A percentile compares a stretch with the other conserved stretches of the same genome.
Conservation (phyloP, 2,329 filamentous ascomycete genomes). For the Fusarium irregulare region DNA sequence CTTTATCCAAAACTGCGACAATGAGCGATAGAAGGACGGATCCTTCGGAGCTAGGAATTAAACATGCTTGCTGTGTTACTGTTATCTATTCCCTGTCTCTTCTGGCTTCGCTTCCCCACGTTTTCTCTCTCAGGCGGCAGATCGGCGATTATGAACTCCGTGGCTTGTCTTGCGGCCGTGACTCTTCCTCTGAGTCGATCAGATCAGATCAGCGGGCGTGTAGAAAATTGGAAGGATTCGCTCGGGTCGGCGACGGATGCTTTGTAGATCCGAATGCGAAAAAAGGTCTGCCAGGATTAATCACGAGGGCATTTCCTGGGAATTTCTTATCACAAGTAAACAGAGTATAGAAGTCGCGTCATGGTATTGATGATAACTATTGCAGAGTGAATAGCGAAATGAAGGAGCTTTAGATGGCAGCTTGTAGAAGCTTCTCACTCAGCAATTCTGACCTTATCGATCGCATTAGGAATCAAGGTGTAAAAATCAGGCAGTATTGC, state of each 20-base stretch:
- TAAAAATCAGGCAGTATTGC: slow-evolving; percentile 17
- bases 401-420: slow-evolving; percentile 3
- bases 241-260: slow-evolving; percentile 28
- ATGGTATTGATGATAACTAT: not conserved
- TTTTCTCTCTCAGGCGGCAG: slow-evolving; percentile 21
- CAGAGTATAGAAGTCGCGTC: not conserved
- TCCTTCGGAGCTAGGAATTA: slow-evolving; percentile 35
- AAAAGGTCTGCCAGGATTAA: slow-evolving; percentile 26
- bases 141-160: slow-evolving; percentile 35
- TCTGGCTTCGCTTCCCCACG: slow-evolving; percentile 25
- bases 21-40: slow-evolving; percentile 4
- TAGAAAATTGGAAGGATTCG: slow-evolving; percentile 7
- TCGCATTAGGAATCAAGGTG: slow-evolving; percentile 40
- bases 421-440: slow-evolving; percentile 34
- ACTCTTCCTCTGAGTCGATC: slow-evolving; percentile 12
- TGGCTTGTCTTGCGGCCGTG: not conserved
- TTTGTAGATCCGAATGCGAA: slow-evolving; percentile 38
- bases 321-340: not conserved
- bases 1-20: slow-evolving; percentile 14
- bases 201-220: slow-evolving; percentile 10
- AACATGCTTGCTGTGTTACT: slow-evolving; percentile 2
- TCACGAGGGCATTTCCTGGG: slow-evolving; percentile 4
- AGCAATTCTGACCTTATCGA: slow-evolving; percentile 17
- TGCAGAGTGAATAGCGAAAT: not conserved
- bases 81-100: not conserved